Base-by-base conservation (phyloP, 2,329 filamentous ascomycete genomes). In the Neofusicoccum ribis region DNA sequence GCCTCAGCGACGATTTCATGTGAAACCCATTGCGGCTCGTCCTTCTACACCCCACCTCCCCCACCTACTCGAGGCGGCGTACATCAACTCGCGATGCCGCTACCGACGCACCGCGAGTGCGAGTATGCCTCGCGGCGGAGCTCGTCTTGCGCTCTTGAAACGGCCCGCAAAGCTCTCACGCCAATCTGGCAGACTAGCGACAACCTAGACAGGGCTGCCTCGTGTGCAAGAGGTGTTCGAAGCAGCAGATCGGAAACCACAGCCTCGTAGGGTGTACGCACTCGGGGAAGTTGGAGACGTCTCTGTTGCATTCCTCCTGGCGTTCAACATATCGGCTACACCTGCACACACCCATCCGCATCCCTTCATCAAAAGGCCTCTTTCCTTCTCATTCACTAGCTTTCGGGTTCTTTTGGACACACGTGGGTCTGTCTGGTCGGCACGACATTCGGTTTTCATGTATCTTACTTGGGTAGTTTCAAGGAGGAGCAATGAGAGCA, bases 1-100 rank as follows among this genome's bases (percentile, higher is more conserved):
- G 8, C 5, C 27, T 9, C 62, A 77, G 76, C 70, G 76, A 78
- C 60, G 75, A 78, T 67, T 78, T 78, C 65, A 78, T 78, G 76
- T 78, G 72, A 78, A 65, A 50, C 37, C 36, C 15, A 27, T 46
- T 46, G n/a, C 37, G 56, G 56, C 56, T 60, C 56, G 56, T 17
- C 41, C 56, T 47, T 60, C 27, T 39, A 49, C 39, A 60, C 31
- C 56, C 56, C 56, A 60, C 56, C 56, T 60, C 56, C 56, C 52
- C 56, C 56, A 60, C 56, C 41, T 60, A 60, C 56, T 37, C 56
- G 27, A 60, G 47, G 56, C 56, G 43, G 23, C 56, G 43, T 60
- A 60, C 56, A 60, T 60, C 56, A 60, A 60, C 43, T 60, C 43
- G 34, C 31, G 56, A 60, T 60, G 43, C 31, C 27, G 56, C 41